Percentiles rank a stretch among this genome's conserved stretches.
These are phyloP conservation scores for Neurospora pannonica DNA, from an alignment of 495 filamentous ascomycete genomes.

Conservation along the genomic window DNA sequence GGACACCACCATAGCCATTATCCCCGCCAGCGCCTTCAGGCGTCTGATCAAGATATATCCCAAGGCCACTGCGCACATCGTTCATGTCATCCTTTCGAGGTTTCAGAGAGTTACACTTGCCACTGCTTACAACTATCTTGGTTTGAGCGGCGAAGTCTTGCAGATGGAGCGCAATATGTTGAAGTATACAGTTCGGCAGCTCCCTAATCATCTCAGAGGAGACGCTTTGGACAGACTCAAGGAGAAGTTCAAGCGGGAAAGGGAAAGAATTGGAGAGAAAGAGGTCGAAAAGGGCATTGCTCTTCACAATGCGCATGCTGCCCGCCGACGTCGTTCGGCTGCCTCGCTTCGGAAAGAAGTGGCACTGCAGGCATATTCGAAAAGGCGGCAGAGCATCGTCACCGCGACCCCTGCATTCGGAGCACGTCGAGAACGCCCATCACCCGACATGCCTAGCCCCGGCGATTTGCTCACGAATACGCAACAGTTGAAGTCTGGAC, in stretches of 20 bases:
- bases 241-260: slow-evolving; percentile 81
- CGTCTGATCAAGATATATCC: slow-evolving; percentile 92
- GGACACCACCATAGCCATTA: slow-evolving; percentile 96
- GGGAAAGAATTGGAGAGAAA: slow-evolving; percentile 73
- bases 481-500: slow-evolving; percentile 29
- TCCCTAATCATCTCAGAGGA: slow-evolving; percentile 86
- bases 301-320: slow-evolving; percentile 66
- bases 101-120: slow-evolving; percentile 91
- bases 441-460: slow-evolving; percentile 45
- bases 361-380: slow-evolving; percentile 54
- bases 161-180: slow-evolving; percentile 87
- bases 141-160: slow-evolving; percentile 80
- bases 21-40: slow-evolving; percentile 90
- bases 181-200: slow-evolving; percentile 79
- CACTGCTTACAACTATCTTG: slow-evolving; percentile 88
- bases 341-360: slow-evolving; percentile 73
- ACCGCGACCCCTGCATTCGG: background rate
- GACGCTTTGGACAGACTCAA: slow-evolving; percentile 77
- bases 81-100: slow-evolving; percentile 90
- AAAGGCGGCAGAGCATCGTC: slow-evolving; percentile 19
- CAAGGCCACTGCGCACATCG: slow-evolving; percentile 91
- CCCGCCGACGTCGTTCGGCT: slow-evolving; percentile 60
- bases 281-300: slow-evolving; percentile 92
- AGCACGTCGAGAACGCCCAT: slow-evolving; percentile 17
- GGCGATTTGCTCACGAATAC: slow-evolving; percentile 77